Base-by-base conservation (phyloP, 1,284 basidiomycete genomes). In the Ceratobasidium sp. region DNA sequence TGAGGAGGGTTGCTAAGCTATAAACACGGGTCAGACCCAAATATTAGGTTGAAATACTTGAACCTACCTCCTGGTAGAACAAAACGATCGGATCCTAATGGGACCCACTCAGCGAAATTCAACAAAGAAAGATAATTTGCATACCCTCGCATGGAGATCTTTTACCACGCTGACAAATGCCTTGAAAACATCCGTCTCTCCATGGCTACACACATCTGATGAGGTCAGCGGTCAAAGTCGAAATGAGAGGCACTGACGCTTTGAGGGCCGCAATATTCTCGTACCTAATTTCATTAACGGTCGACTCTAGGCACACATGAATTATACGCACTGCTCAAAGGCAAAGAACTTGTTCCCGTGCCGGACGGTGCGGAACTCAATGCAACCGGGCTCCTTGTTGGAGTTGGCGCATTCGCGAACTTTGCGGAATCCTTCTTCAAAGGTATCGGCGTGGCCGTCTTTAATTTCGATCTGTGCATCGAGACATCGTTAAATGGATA, bases 401-500 rank as follows among this genome's bases (percentile, higher is more conserved):
- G 64, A 68, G 53, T 68, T 68, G 52, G 64, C 64, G 29, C 64
- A 55, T 27, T 68, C 64, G 10, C 64, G 64, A 5, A 68, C 64
- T 22, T 68, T 68, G 29, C 64, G 64, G 42, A 68, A 68, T 43
- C 56, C 64, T 17, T 31, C 15, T 22, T 68, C 64, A 22, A 68
- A 68, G 25, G 53, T 45, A 45, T 68, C 64, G 29, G 52, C 64
- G 20, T 68, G 52, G 7, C 64, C 64, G 22, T 68, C 53, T 25
- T 68, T 53, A 40, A 68, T 68, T 45, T 68, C 52, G 31, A 68
- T 68, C 64, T 68, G 32, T 20, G 31, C 29, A 12, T 17, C 7
- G 3, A 35, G 13, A 34, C 12, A 55, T 10, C 2, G 34, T 38
- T 25, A 55, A 31, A 32, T n/a, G 53, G 10, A 35, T 13, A 31